Evolutionary conservation across 2,329 filamentous ascomycete genomes (phyloP).

Genomic region (Fusarium newnesense): DNA sequence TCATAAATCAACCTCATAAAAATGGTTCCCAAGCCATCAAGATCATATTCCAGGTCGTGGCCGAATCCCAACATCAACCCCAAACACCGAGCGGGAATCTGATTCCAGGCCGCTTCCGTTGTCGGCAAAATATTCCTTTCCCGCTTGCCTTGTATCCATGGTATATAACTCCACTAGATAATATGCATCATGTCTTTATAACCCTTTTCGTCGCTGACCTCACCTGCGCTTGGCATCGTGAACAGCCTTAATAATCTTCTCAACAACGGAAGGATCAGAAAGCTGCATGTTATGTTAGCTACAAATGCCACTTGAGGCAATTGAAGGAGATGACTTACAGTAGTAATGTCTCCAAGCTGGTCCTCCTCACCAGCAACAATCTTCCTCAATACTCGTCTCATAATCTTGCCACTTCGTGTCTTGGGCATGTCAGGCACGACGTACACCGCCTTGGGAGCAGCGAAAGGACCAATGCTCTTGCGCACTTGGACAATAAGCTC

Average conservation of each 20-base stretch:
- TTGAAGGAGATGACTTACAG: constrained; percentile 67
- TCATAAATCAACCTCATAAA: constrained; percentile 36
- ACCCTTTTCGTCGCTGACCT: neutral
- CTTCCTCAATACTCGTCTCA: constrained; percentile 96
- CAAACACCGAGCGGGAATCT: constrained; percentile 41
- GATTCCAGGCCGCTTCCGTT: constrained; percentile 9
- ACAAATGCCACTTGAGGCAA: neutral
- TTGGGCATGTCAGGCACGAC: constrained; percentile 95
- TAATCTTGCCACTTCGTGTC: constrained; percentile 98
- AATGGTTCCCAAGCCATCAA: constrained; percentile 29
- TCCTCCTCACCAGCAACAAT: constrained; percentile 97
- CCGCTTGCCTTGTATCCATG: constrained; percentile 40
- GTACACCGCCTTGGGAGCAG: constrained; percentile 92
- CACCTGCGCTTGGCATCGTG: constrained; percentile 70
- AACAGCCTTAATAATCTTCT: constrained; percentile 87
- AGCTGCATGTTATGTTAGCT: constrained; percentile 63
- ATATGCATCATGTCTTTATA: constrained; percentile 23
- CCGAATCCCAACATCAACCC: constrained; percentile 38
- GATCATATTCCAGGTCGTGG: constrained; percentile 35
- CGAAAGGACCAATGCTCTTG: constrained; percentile 97
- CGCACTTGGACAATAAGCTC: constrained; percentile 94
- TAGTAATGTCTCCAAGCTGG: constrained; percentile 91
- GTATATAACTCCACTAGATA: constrained; percentile 43
- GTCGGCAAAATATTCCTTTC: constrained; percentile 24
- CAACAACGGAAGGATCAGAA: constrained; percentile 88